Evolutionary conservation across 2,329 filamentous ascomycete species (phyloP).

Genomic region (Camillea tinctor): DNA sequence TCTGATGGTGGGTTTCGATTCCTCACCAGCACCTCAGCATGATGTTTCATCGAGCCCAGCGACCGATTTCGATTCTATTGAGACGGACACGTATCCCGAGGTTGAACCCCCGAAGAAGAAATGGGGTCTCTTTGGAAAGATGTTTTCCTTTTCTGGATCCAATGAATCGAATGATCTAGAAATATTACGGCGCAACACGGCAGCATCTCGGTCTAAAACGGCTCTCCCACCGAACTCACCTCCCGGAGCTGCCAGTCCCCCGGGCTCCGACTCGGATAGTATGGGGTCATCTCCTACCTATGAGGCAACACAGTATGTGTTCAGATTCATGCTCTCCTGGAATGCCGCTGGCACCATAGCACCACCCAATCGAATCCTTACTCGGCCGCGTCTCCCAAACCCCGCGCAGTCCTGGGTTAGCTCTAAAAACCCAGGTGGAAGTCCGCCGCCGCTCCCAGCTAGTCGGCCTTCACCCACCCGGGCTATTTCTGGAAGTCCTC

Average conservation of each 20-base stretch:
- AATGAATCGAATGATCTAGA: constrained; percentile 49
- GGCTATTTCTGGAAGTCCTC: constrained; percentile 45
- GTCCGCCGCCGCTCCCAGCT: constrained; percentile 37
- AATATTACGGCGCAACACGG: constrained; percentile 48
- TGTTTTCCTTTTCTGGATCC: constrained; percentile 48
- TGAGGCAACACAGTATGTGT: constrained; percentile 60
- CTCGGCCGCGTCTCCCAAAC: constrained; percentile 66
- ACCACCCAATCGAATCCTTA: constrained; percentile 61
- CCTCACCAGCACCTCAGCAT: constrained; percentile 31
- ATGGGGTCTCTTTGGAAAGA: constrained; percentile 64
- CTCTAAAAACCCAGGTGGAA: constrained; percentile 38
- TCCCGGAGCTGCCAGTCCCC: constrained; percentile 30
- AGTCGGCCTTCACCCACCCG: constrained; percentile 45
- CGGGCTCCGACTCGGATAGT: constrained; percentile 51
- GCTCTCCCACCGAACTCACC: constrained; percentile 39
- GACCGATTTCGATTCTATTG: constrained; percentile 31
- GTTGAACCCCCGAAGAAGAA: constrained; percentile 49
- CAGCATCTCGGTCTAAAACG: constrained; percentile 41
- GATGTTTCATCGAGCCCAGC: constrained; percentile 21
- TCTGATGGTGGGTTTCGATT: constrained; percentile 51
- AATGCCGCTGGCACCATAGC: constrained; percentile 52
- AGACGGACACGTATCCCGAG: constrained; percentile 21
- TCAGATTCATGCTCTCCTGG: constrained; percentile 74
- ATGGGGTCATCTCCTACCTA: constrained; percentile 54
- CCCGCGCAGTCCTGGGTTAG: constrained; percentile 66